These are phyloP conservation scores for Marasmius sp. DNA, from an alignment of 1,284 basidiomycete genomes.

Conservation along the genomic window DNA sequence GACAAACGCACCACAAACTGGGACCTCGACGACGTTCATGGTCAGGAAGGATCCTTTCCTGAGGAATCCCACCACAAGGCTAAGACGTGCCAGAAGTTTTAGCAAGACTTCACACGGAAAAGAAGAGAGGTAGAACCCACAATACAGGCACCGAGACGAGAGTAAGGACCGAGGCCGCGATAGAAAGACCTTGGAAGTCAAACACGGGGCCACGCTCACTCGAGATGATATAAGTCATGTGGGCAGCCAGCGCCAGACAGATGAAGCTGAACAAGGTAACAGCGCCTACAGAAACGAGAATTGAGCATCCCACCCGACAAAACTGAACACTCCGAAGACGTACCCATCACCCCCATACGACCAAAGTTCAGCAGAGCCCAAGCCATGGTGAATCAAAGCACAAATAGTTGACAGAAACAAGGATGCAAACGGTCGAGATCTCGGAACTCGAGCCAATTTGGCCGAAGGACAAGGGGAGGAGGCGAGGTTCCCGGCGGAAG, in stretches of 20 bases:
- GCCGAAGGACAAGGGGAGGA: too few species aligned
- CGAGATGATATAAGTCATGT: not conserved
- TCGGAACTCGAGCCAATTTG: too few species aligned
- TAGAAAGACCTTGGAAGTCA: not conserved
- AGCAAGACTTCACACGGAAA: not conserved
- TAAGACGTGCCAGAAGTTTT: not conserved
- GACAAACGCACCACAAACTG: not conserved
- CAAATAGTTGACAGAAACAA: too few species aligned
- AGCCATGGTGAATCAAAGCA: too few species aligned
- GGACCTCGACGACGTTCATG: constrained; percentile 1
- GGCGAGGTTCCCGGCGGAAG: too few species aligned
- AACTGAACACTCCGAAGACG: too few species aligned
- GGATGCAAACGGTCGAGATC: too few species aligned
- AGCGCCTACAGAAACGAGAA: not conserved
- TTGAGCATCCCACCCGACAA: not conserved
- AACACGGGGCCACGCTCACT: not conserved
- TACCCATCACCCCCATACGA: too few species aligned
- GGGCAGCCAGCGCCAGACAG: not conserved
- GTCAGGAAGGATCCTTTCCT: not conserved
- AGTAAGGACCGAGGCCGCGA: not conserved
- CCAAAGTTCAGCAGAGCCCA: too few species aligned
- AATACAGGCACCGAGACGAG: not conserved
- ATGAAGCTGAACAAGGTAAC: not conserved
- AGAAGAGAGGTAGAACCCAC: not conserved
- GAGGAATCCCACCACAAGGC: not conserved